Base-by-base conservation (phyloP, 495 filamentous ascomycete genomes). In the Talaromyces thailandensis region DNA sequence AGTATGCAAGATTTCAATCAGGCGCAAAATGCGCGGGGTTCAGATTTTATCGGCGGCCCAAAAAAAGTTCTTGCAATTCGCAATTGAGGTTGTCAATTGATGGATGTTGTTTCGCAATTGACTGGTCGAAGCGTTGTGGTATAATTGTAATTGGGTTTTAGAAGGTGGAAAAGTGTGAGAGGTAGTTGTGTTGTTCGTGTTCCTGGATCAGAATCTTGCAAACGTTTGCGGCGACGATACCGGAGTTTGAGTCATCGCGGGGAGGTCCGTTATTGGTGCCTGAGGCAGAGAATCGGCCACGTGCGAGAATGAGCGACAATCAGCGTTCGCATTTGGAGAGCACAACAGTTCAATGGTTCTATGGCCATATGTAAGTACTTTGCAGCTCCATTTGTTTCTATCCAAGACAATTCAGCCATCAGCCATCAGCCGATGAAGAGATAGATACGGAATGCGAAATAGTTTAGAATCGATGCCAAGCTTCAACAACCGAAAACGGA, bases 181-280 rank as follows among this genome's bases (percentile, higher is more conserved):
- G n/a, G 18, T 18, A 1, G n/a, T 43, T 3, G 37, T 23, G 18
- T 21, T 48, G 43, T 48, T 48, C 18, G n/a, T 48, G 43, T 48
- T 48, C 43, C 18, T 48, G 43, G 18, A 48, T 48, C 2, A 9
- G 43, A 55, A 16, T 26, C 23, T 55, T 55, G 43, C 43, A 48
- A 48, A 48, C 43, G 43, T 55, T 55, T 55, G 51, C 51, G 51
- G 51, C 51, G 51, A 55, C 51, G 51, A 55, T 55, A 55, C 51
- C 24, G 51, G 51, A 55, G 51, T 25, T 55, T 55, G 51, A 55
- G 23, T 55, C 51, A 55, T 55, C 23, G 51, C 51, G 51, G 51
- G 51, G 51, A 55, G 23, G 14, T 48, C 43, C 18, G 43, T 48
- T 55, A 16, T 21, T 26, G 51, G 14, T 29, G 45, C 51, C 51